These are phyloP conservation scores for Flaveria linearis DNA, from an alignment of 129 eudicot genomes.

Conservation along the genomic window DNA sequence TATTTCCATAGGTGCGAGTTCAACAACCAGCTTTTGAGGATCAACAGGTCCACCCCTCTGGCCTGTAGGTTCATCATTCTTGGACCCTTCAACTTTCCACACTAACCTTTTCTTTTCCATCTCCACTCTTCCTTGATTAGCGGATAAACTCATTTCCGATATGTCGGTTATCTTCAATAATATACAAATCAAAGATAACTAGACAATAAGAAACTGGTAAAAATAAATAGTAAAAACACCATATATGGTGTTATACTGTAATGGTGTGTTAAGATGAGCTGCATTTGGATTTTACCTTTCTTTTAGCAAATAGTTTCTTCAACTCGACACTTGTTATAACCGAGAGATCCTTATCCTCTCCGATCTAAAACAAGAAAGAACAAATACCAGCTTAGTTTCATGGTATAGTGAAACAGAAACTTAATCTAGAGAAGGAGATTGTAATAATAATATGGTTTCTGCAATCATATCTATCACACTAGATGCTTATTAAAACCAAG, in stretches of 20 bases:
- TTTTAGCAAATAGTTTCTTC: slow-evolving; percentile 55
- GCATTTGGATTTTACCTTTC: slow-evolving; percentile 46
- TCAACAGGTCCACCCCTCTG: slow-evolving; percentile 78
- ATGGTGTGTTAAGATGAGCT: background rate
- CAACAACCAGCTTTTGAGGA: slow-evolving; percentile 58
- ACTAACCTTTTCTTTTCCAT: slow-evolving; percentile 86
- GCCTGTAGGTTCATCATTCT: slow-evolving; percentile 28
- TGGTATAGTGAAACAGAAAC: slow-evolving; percentile 10
- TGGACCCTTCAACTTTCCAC: slow-evolving; percentile 72
- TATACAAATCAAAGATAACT: background rate
- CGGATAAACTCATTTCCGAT: slow-evolving; percentile 76
- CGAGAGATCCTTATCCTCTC: slow-evolving; percentile 88
- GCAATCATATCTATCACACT: background rate
- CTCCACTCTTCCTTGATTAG: slow-evolving; percentile 82
- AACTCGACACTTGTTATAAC: slow-evolving; percentile 63
- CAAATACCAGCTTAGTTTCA: slow-evolving; percentile 18
- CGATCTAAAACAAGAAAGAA: slow-evolving; percentile 47
- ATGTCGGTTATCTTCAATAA: slow-evolving; percentile 51
- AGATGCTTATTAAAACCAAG: background rate
- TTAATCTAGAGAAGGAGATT: background rate
- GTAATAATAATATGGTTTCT: background rate
- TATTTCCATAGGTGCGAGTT: slow-evolving; percentile 81
- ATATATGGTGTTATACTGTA: no score
- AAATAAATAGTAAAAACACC: background rate
- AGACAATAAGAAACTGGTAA: background rate